Evolutionary conservation across 805 yeast species (phyloP).

Genomic region (Cyberlindnera meyerae): DNA sequence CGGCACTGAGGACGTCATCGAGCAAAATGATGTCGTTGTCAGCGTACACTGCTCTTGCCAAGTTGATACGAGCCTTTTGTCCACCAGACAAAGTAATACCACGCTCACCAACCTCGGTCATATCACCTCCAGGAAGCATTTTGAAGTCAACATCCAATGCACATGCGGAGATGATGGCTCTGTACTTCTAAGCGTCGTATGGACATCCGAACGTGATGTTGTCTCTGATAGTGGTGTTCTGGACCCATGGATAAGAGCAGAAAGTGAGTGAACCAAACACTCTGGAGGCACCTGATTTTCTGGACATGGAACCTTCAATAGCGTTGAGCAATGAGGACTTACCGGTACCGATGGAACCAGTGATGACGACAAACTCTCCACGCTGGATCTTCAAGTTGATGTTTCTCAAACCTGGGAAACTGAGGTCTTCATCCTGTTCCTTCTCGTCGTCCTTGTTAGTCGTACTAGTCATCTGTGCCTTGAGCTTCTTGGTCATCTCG

Average conservation of each 20-base stretch:
- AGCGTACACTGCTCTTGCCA: slow-evolving; percentile 77
- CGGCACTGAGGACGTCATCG: slow-evolving; percentile 82
- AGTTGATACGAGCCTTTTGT: slow-evolving; percentile 74
- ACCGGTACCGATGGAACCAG: slow-evolving; percentile 82
- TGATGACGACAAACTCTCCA: slow-evolving; percentile 69
- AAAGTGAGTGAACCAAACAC: slow-evolving; percentile 48
- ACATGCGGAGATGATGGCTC: slow-evolving; percentile 56
- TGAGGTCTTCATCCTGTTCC: slow-evolving; percentile 14
- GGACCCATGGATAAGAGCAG: slow-evolving; percentile 79
- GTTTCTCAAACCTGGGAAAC: slow-evolving; percentile 40
- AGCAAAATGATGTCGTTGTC: slow-evolving; percentile 60
- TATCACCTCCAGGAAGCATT: slow-evolving; percentile 67
- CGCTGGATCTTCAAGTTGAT: slow-evolving; percentile 49
- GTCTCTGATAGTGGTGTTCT: slow-evolving; percentile 71
- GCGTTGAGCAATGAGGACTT: slow-evolving; percentile 71
- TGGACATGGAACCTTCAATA: slow-evolving; percentile 65
- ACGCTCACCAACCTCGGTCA: slow-evolving; percentile 78
- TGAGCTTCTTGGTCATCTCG: slow-evolving; percentile 8
- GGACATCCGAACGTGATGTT: slow-evolving; percentile 66
- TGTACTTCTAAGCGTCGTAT: slow-evolving; percentile 46
- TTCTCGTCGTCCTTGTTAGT: slow-evolving; percentile 10
- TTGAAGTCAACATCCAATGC: slow-evolving; percentile 62
- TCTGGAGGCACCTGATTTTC: slow-evolving; percentile 44
- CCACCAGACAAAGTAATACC: slow-evolving; percentile 89
- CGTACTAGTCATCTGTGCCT: neutral